phyloP scores from a whole-genome alignment of 225 moss, liverwort and hornwort species.

The Neckera pumila region DNA sequence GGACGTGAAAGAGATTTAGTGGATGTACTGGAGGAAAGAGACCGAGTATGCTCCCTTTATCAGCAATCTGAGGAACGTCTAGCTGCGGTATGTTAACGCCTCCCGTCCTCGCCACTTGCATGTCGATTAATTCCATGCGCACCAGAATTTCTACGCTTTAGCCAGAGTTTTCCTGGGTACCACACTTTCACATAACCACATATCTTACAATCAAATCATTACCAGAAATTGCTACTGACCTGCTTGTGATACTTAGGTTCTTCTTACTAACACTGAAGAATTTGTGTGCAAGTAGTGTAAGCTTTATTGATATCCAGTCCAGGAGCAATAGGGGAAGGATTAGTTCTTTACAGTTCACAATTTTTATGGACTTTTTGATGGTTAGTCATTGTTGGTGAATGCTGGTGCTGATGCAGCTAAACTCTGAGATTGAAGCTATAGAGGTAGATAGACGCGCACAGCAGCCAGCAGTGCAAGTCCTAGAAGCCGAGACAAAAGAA shows the following conservation, averaged over 20 bases:
- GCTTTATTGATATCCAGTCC: not conserved
- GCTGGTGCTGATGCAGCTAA: constrained; percentile 33
- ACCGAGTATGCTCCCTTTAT: constrained; percentile 11
- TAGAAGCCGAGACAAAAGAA: constrained; percentile 50
- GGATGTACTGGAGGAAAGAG: constrained; percentile 46
- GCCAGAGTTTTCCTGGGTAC: not conserved
- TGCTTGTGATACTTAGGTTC: not conserved
- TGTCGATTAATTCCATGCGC: not conserved
- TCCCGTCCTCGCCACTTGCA: not conserved
- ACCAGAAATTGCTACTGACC: not conserved
- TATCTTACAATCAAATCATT: not conserved
- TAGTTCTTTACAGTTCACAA: not conserved
- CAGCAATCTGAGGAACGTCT: constrained; percentile 53
- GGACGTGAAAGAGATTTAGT: constrained; percentile 47
- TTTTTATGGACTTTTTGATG: not conserved
- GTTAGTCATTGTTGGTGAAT: not conserved
- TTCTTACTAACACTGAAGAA: not conserved
- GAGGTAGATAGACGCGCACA: constrained; percentile 57
- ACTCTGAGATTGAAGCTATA: constrained; percentile 43
- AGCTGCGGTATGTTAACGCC: constrained; percentile 23
- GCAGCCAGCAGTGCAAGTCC: constrained; percentile 34
- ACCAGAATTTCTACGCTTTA: not conserved
- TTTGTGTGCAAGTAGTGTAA: not conserved
- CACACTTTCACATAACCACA: not conserved
- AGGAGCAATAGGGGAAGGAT: not conserved